Evolutionary conservation across 257 asterid species (phyloP).

Genomic region (Petrea volubilis): DNA sequence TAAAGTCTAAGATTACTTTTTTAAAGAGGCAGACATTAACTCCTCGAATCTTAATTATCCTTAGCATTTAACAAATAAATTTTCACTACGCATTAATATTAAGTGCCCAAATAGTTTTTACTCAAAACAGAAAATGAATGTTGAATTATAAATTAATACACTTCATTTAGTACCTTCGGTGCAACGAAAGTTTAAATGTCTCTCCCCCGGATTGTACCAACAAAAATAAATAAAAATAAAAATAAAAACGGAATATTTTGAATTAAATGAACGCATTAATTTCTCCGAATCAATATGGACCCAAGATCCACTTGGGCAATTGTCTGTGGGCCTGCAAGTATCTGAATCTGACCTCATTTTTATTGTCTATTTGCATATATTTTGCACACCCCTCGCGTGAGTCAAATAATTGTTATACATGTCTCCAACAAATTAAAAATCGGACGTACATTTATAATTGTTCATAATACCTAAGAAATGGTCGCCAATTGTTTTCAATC

Average conservation of each 20-base stretch:
- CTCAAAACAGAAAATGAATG: no score
- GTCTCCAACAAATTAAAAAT: not conserved
- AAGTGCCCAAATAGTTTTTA: no score
- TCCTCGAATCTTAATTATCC: no score
- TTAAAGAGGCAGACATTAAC: no score
- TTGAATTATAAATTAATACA: not conserved
- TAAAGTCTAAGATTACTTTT: no score
- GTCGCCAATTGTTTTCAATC: conserved; percentile 10
- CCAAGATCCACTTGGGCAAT: conserved; percentile 39
- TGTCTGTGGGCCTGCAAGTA: conserved; percentile 34
- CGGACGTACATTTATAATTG: conserved; percentile 24
- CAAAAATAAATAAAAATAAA: not conserved
- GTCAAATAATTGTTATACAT: conserved; percentile 41
- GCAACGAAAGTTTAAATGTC: not conserved
- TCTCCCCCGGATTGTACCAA: not conserved
- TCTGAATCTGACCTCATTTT: conserved; percentile 43
- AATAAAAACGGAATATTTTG: not conserved
- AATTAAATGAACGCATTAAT: conserved; percentile 12
- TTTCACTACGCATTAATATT: no score
- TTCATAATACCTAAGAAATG: conserved; percentile 12
- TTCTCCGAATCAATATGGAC: conserved; percentile 25
- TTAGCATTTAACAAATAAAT: no score
- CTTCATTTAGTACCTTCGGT: not conserved
- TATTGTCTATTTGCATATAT: not conserved
- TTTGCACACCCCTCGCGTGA: conserved; percentile 57